These are phyloP conservation scores for Lactifluus hygrophoroides DNA, from an alignment of 768 basidiomycete genomes.

Conservation along the genomic window DNA sequence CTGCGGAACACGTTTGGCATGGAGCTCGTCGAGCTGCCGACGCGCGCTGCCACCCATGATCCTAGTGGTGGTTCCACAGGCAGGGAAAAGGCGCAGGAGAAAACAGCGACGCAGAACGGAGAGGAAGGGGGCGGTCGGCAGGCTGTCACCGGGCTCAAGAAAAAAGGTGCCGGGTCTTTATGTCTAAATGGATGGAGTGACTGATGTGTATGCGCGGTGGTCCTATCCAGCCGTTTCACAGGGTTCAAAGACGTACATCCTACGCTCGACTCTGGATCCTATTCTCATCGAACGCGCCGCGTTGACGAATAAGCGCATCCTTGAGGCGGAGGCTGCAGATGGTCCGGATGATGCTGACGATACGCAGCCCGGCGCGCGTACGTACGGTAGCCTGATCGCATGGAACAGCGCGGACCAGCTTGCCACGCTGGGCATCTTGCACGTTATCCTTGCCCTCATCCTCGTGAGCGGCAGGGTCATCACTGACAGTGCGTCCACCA, in stretches of 20 bases:
- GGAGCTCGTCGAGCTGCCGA: slow-evolving; percentile 74
- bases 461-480: slow-evolving; percentile 73
- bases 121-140: slow-evolving; percentile 11
- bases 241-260: slow-evolving; percentile 73
- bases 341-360: slow-evolving; percentile 46
- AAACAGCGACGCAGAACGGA: slow-evolving; percentile 17
- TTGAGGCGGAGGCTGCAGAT: slow-evolving; percentile 40
- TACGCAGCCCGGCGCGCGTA: slow-evolving; percentile 36
- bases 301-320: slow-evolving; percentile 35
- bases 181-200: neutral
- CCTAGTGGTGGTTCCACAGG: slow-evolving; percentile 30
- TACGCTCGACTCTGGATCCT: slow-evolving; percentile 65
- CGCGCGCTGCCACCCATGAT: slow-evolving; percentile 47
- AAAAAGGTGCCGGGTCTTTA: slow-evolving; percentile 47
- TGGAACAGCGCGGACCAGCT: slow-evolving; percentile 66
- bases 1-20: slow-evolving; percentile 66
- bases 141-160: slow-evolving; percentile 44
- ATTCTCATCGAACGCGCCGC: slow-evolving; percentile 54
- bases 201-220: neutral
- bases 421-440: slow-evolving; percentile 62
- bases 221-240: slow-evolving; percentile 37
- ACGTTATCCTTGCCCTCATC: slow-evolving; percentile 75
- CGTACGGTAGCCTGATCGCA: slow-evolving; percentile 62
- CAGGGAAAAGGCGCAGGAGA: slow-evolving; percentile 34
- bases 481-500: slow-evolving; percentile 52